Evolutionary conservation across 2,329 filamentous ascomycete species (phyloP), one percentile per base, ranked within the genome.

Genomic region (Thielaviopsis populi): DNA sequence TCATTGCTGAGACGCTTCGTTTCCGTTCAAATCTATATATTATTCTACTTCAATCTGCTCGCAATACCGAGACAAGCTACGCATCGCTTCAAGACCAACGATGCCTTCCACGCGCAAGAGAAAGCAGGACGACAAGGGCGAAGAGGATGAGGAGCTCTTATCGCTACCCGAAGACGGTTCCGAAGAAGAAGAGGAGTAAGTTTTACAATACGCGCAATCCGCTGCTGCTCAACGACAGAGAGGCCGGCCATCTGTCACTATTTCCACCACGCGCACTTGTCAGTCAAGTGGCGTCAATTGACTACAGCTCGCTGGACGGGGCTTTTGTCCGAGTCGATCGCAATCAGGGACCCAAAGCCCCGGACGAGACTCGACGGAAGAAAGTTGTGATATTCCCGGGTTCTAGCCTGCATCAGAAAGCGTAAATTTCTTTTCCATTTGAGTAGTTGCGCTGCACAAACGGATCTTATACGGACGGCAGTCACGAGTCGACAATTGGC

Each of bases 141-240:
- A 79, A 70, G 78, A 80, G 65, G 54, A 63, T 11, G 62, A 63
- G 7, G 78, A 80, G 73, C 78, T 81, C 41, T 76, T 81, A 67
- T 79, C 79, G 67, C 77, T 81, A 63, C 79, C 79, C 63, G 79
- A 79, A 66, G 78, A 75, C 59, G 75, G 76, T 59, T 77, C 79
- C 66, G 77, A 75, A 53, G 77, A 79, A 69, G 78, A 80, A 69
- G 79, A 80, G 70, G 60, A 80, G 79, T 81, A 76, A 76, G 79
- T 71, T 58, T 10, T 50, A 7, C 19, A 11, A 50, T 50, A 22
- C 24, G 46, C 46, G 46, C 46, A 10, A 50, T 24, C 46, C 46
- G 15, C 19, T 24, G 46, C 19, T 19, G n/a, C n/a, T n/a, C n/a
- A n/a, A n/a, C n/a, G n/a, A n/a, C 15, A 11, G n/a, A 24, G n/a